Evolutionary conservation across 2,329 filamentous ascomycete species (phyloP), one percentile per base, ranked within the genome.

Genomic region (Chaetomium sp.): DNA sequence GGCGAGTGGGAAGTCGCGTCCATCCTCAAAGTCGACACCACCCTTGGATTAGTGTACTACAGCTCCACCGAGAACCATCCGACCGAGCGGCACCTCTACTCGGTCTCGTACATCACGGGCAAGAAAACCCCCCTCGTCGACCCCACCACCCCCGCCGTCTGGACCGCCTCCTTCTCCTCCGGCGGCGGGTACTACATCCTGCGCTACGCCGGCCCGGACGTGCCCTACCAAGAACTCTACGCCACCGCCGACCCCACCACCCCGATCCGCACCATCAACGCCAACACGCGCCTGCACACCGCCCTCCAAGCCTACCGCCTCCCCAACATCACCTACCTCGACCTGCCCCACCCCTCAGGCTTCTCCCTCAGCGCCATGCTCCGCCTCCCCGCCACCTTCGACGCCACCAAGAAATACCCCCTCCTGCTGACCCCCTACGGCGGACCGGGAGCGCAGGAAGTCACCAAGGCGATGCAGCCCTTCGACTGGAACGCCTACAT

Each of bases 201-300:
- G 2, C 82, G 78, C 59, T 91, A 91, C 72, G 75, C 78, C 21
- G 88, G 88, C 0, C 88, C 88, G 0, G 84, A 90, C 62, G 84
- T 91, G 0, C 88, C 88, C 0, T 90, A 89, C 75, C 87, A 90
- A 71, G 86, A 89, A 67, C 79, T 91, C 0, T 89, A 89, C 75
- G 77, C 83, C 0, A 73, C 82, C 66, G 84, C 87, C 72, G 81
- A 82, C 23, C 83, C 80, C 23, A 70, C 70, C 8, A 80, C 77
- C 38, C 82, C 87, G 0, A 74, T 90, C 9, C 82, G 84, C 6
- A 85, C 82, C 0, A 79, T 91, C 9, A 83, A 84, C 10, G 82
- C 83, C 71, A 90, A 90, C 73, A 80, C 82, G n/a, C 79, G 73
- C 0, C 79, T 89, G 1, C 81, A 83, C 70, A 74, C 80, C 27